A percentile compares a stretch with the other conserved stretches of the same genome.
phyloP scores from a whole-genome alignment of 2,329 filamentous ascomycete genomes.

The Cercospora zeina region DNA sequence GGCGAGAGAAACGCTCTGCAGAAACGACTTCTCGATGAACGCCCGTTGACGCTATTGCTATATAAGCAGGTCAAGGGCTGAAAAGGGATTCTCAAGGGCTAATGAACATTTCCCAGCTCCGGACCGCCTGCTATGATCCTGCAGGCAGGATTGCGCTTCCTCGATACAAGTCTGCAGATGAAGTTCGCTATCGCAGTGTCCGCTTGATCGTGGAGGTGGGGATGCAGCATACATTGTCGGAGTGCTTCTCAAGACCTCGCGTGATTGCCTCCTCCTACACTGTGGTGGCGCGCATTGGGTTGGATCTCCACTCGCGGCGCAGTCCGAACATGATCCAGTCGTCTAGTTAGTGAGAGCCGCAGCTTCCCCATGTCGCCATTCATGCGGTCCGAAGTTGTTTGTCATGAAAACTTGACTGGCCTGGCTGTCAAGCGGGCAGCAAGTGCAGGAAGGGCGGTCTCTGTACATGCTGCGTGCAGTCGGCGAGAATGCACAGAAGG shows the following conservation, averaged over 20 bases:
- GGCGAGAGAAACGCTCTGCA: too few relatives aligned
- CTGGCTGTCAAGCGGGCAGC: neutral
- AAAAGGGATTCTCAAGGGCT: too few relatives aligned
- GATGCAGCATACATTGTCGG: neutral
- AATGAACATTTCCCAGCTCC: too few relatives aligned
- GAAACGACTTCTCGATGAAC: too few relatives aligned
- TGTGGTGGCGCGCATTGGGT: too few relatives aligned
- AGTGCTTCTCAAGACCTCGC: neutral
- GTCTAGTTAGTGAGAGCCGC: neutral
- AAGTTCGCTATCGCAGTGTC: neutral
- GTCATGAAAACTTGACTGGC: neutral
- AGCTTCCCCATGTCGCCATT: neutral
- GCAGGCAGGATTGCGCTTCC: too few relatives aligned
- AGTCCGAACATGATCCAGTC: neutral
- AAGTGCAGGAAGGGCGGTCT: neutral
- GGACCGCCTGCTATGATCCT: too few relatives aligned
- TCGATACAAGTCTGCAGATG: too few relatives aligned
- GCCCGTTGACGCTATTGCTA: too few relatives aligned
- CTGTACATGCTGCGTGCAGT: neutral
- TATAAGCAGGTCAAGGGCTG: too few relatives aligned
- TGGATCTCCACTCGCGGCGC: neutral
- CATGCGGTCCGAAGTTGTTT: neutral
- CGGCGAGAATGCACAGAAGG: neutral
- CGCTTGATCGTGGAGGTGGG: neutral
- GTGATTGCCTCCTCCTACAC: neutral